These are phyloP conservation scores for Heimioporus retisporus DNA, from an alignment of 1,284 basidiomycete species.

Conservation along the genomic window DNA sequence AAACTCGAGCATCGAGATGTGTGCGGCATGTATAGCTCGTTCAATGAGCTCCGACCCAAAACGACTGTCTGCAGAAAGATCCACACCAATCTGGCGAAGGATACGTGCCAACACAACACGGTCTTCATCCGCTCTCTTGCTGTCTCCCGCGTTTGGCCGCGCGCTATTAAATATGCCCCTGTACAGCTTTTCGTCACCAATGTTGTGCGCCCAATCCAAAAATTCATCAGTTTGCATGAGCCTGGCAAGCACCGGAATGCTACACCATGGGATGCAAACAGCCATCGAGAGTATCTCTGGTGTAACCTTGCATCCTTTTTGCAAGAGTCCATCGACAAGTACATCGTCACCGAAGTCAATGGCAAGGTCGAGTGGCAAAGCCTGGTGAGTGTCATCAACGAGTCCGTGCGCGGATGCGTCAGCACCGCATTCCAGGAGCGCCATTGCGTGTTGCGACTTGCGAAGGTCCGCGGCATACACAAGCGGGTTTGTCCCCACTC, in stretches of 20 bases:
- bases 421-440: not conserved
- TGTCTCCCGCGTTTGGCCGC: not conserved
- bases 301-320: not conserved
- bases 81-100: not conserved
- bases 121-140: not conserved
- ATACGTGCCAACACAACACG: not conserved
- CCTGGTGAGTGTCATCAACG: not conserved
- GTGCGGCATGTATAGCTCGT: conserved; percentile 3
- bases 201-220: conserved; percentile 1
- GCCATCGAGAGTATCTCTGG: not conserved
- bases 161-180: not conserved
- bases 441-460: conserved; percentile 1
- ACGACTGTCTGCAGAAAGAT: not conserved
- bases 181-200: not conserved
- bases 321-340: not conserved
- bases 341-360: not conserved
- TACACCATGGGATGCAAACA: conserved; percentile 1
- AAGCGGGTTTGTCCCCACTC: conserved; percentile 8
- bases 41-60: not conserved
- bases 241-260: not conserved
- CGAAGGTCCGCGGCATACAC: conserved; percentile 9
- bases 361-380: conserved; percentile 4
- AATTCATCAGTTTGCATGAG: conserved; percentile 1
- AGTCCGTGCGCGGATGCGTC: not conserved
- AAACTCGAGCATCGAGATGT: conserved; percentile 1